Base-by-base conservation (phyloP, 441 rosid genomes). In the Sinapis alba region DNA sequence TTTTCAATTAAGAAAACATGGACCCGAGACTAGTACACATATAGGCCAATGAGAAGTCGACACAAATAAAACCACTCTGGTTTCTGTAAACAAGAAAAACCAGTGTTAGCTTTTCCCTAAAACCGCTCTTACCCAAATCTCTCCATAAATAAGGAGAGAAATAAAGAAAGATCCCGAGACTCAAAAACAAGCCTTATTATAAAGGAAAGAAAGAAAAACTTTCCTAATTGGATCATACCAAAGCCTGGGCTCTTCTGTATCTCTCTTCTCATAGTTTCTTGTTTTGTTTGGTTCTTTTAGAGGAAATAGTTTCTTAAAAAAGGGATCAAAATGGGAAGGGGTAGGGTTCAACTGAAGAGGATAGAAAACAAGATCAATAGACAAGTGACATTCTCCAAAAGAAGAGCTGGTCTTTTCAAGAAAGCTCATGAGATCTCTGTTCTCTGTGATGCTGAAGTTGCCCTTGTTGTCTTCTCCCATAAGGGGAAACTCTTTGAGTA, bases 341-440 rank as follows among this genome's bases (percentile, higher is more conserved):
- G 91, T 75, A 86, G 86, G 82, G 89, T 87, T 76, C 89, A 87
- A 81, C 65, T 87, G 86, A 86, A 83, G 87, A 82, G 91, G 80
- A 87, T 87, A 70, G 91, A 87, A 82, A 87, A 86, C 86, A 87
- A 84, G 84, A 85, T 85, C 79, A 87, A 87, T 72, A 75, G 91
- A 59, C 91, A 87, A 23, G 91, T 87, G 65, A 86, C 91, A n/a
- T 87, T 87, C 72, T 84, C 89, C 1, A 87, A 87, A 81, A 83
- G 91, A 80, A 84, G 86, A 77, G 88, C 77, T 65, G 91, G 89
- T 28, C 74, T 87, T 75, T 78, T 87, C 80, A 87, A 87, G 91
- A 85, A 87, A 83, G 91, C 91, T 57, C 88, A 85, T 68, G 91
- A 87, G 86, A 84, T 87, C 82, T 87, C 91, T 51, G 88, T 87